These are phyloP conservation scores for Suhomyces terraborum DNA, from an alignment of 1,139 yeast species.

Conservation along the genomic window DNA sequence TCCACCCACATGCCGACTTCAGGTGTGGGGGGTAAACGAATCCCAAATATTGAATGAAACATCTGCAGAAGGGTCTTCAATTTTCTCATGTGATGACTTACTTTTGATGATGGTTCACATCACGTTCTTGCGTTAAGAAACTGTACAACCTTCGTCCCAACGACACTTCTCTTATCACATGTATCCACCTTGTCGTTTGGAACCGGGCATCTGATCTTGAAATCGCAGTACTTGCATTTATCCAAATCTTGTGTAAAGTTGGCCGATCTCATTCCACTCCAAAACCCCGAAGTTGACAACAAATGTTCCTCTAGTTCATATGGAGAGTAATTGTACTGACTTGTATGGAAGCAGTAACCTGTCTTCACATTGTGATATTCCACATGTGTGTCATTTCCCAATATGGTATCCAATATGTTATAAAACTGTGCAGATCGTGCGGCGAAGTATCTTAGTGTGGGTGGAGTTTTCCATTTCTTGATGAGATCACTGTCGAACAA, in stretches of 20 bases:
- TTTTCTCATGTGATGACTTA: constrained; percentile 25
- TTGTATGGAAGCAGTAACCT: constrained; percentile 36
- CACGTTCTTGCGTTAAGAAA: constrained; percentile 11
- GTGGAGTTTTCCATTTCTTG: constrained; percentile 51
- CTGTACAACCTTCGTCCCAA: constrained; percentile 16
- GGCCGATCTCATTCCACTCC: constrained; percentile 58
- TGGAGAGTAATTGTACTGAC: constrained; percentile 36
- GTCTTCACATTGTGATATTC: constrained; percentile 52
- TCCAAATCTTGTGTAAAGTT: constrained; percentile 34
- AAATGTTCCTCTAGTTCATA: constrained; percentile 29
- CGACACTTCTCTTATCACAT: constrained; percentile 5
- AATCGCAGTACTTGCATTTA: constrained; percentile 59
- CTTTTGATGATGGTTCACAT: constrained; percentile 49
- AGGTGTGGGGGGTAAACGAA: constrained; percentile 53
- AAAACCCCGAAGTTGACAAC: constrained; percentile 42
- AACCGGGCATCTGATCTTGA: constrained; percentile 36
- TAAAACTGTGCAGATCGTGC: constrained; percentile 56
- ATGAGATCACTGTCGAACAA: constrained; percentile 24
- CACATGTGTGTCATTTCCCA: constrained; percentile 42
- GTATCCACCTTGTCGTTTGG: constrained; percentile 26
- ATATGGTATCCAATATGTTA: constrained; percentile 23
- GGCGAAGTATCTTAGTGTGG: constrained; percentile 59
- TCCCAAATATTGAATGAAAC: constrained; percentile 38
- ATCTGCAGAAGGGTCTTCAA: constrained; percentile 48
- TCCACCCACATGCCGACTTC: constrained; percentile 42